Base-by-base conservation (phyloP, 2,329 filamentous ascomycete genomes). In the Ophiostoma montium region DNA sequence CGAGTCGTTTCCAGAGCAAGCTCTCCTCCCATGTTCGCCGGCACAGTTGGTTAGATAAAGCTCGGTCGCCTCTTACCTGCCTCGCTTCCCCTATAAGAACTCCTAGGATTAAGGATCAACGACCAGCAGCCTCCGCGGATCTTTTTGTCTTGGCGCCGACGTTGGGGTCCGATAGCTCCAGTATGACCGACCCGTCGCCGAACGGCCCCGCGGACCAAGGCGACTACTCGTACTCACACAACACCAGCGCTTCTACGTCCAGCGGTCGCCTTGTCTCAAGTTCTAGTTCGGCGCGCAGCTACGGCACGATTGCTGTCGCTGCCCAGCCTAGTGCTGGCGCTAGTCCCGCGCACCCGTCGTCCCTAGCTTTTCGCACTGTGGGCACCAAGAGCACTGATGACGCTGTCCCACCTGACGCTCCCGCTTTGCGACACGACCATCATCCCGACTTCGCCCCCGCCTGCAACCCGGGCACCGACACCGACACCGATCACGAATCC, bases 241-340 rank as follows among this genome's bases (percentile, higher is more conserved):
- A 19, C 23, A 35, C 3, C 4, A 21, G 9, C 35, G 16, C 21
- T 13, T 15, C 19, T 31, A n/a, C 35, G 13, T n/a, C 9, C 16
- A 36, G 35, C 16, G 38, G n/a, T 18, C 23, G 15, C 30, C 39
- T 42, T 10, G 21, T 42, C 23, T 15, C 13, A 10, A 23, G 23
- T 18, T 30, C 7, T 21, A 30, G 23, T 30, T 31, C 39, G n/a
- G 16, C 35, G 11, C 52, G 50, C 47, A 46, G 46, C 46, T 54
- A 54, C 50, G 52, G 52, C 46, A 44, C 52, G 8, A 47, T 52
- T 30, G 33, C 43, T 45, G 21, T 33, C 18, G 27, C 30, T 42
- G 49, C 43, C 45, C 46, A 48, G 30, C 31, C 46, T 42, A 36
- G 47, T 42, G 32, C 33, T 13, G 47, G 23, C 44, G 30, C 52